phyloP scores from a whole-genome alignment of 371 early-diverging fungal species.

The Lichtheimia ornata region DNA sequence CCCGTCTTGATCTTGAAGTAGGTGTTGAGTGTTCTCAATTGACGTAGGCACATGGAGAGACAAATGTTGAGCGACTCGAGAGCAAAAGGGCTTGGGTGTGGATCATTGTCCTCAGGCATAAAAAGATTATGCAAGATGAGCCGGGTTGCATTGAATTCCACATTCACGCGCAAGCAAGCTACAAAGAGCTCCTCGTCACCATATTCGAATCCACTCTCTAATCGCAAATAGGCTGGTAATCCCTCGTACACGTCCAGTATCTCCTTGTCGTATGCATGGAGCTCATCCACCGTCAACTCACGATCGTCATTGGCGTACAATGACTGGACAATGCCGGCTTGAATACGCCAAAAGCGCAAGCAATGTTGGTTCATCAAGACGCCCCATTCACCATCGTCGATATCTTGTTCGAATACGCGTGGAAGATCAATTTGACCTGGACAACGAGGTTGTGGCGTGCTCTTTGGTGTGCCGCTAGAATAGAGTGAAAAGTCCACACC shows the following conservation, averaged over 20 bases:
- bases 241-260: conserved; percentile 25
- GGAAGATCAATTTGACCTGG: conserved; percentile 34
- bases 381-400: conserved; percentile 37
- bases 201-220: conserved; percentile 50
- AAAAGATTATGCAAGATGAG: conserved; percentile 49
- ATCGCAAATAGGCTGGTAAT: conserved; percentile 41
- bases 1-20: conserved; percentile 25
- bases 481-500: conserved; percentile 43
- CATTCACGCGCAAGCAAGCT: conserved; percentile 40
- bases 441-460: conserved; percentile 31
- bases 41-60: conserved; percentile 29
- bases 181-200: conserved; percentile 38
- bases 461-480: conserved; percentile 37
- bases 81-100: conserved; percentile 30
- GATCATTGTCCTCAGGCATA: conserved; percentile 40
- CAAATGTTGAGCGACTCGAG: conserved; percentile 47
- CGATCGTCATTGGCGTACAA: conserved; percentile 39
- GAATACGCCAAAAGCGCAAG: conserved; percentile 40
- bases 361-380: conserved; percentile 33
- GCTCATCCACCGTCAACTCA: conserved; percentile 45
- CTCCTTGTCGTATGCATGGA: conserved; percentile 33
- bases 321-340: conserved; percentile 37
- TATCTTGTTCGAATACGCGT: conserved; percentile 44
- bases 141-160: conserved; percentile 48
- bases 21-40: conserved; percentile 34